These are phyloP conservation scores for Brassica carinata DNA, from an alignment of 345 rosid genomes.

Conservation along the genomic window DNA sequence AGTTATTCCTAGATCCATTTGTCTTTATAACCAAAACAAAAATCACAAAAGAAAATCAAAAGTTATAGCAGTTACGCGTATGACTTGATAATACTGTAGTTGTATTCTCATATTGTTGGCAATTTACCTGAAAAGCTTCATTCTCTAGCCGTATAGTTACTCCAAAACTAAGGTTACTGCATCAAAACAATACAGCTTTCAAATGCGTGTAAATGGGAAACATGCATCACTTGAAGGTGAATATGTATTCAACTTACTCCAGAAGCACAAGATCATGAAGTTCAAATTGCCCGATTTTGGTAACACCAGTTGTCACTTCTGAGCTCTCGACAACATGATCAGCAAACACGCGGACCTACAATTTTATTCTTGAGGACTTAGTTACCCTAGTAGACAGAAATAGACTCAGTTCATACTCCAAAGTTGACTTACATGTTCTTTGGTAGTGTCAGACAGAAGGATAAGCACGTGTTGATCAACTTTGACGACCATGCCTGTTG, in stretches of 20 bases:
- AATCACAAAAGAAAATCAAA: not conserved
- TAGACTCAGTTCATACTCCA: not conserved
- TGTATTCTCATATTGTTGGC: constrained; percentile 5
- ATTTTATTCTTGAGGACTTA: constrained; percentile 19
- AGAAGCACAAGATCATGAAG: constrained; percentile 93
- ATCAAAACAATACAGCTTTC: constrained; percentile 27
- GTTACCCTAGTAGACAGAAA: not conserved
- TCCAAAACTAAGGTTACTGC: constrained; percentile 89
- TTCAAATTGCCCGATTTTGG: constrained; percentile 89
- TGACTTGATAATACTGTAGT: constrained; percentile 10
- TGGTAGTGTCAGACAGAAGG: constrained; percentile 85
- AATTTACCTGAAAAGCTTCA: constrained; percentile 86
- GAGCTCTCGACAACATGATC: constrained; percentile 97
- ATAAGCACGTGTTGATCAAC: constrained; percentile 95
- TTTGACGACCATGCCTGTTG: constrained; percentile 97
- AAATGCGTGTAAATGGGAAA: constrained; percentile 12
- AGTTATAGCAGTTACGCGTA: not conserved
- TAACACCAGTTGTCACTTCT: constrained; percentile 89
- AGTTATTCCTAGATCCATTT: constrained; percentile 7
- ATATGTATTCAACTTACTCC: constrained; percentile 62
- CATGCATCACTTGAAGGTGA: constrained; percentile 4
- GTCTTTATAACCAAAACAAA: not conserved
- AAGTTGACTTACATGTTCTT: constrained; percentile 75
- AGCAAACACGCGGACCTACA: constrained; percentile 84
- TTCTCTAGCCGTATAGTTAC: constrained; percentile 93